These are phyloP conservation scores for Leccinum laetum DNA, from an alignment of 1,284 basidiomycete species.

Conservation along the genomic window DNA sequence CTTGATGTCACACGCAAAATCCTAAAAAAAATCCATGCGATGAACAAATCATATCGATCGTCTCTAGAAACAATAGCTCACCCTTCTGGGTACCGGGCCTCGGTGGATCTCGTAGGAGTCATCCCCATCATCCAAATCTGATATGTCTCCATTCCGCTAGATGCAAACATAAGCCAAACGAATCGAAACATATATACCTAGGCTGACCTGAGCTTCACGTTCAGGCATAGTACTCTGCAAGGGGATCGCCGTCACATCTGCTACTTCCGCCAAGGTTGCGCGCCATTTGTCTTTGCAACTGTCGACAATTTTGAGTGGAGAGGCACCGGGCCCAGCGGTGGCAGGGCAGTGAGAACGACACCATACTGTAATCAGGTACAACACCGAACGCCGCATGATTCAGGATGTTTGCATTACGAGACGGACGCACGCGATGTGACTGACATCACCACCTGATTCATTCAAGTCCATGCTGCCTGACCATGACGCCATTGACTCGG, in stretches of 20 bases:
- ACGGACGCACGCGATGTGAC: slow-evolving; percentile 40
- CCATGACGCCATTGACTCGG: neutral
- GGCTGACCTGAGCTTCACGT: slow-evolving; percentile 41
- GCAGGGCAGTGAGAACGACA: slow-evolving; percentile 21
- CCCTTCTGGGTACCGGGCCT: slow-evolving; percentile 14
- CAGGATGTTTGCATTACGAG: neutral
- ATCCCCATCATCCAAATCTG: slow-evolving; percentile 26
- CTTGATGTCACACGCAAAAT: slow-evolving; percentile 61
- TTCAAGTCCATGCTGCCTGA: neutral
- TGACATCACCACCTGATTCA: slow-evolving; percentile 30
- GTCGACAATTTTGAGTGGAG: slow-evolving; percentile 18
- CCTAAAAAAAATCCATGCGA: slow-evolving; percentile 33
- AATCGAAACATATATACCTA: neutral
- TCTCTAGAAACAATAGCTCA: slow-evolving; percentile 1
- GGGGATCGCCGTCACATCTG: slow-evolving; percentile 44
- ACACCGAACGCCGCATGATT: neutral
- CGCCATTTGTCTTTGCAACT: slow-evolving; percentile 2
- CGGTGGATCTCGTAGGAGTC: slow-evolving; percentile 2
- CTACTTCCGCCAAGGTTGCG: slow-evolving; percentile 2
- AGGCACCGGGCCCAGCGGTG: slow-evolving; percentile 20
- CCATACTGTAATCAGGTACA: slow-evolving; percentile 22
- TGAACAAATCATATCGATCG: neutral
- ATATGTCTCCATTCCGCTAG: slow-evolving; percentile 26
- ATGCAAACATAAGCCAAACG: neutral
- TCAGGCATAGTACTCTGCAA: slow-evolving; percentile 61